Evolutionary conservation across 202 grass and related monocot species (phyloP).

Genomic region (Schoenoplectus triqueter): DNA sequence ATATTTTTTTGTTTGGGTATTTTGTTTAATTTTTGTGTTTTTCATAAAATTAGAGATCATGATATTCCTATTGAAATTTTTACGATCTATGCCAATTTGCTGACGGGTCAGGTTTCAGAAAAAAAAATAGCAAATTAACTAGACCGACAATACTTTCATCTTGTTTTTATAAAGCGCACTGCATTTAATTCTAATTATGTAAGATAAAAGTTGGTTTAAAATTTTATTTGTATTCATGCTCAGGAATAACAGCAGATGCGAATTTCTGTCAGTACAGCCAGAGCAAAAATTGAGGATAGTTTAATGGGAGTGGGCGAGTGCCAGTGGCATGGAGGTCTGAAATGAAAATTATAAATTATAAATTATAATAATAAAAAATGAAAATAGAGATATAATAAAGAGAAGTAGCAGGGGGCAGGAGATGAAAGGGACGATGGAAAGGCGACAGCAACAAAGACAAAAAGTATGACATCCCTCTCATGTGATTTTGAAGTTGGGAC

Average conservation of each 20-base stretch:
- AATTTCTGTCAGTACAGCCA: conserved; percentile 10
- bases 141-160: too few relatives aligned
- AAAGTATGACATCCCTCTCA: conserved; percentile 28
- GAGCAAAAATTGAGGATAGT: neutral
- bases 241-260: neutral
- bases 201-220: neutral
- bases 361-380: too few relatives aligned
- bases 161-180: too few relatives aligned
- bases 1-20: too few relatives aligned
- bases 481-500: conserved; percentile 12
- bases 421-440: neutral
- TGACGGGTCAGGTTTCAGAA: too few relatives aligned
- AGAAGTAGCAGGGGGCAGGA: neutral
- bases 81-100: too few relatives aligned
- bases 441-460: conserved; percentile 35
- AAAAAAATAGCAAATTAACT: too few relatives aligned
- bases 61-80: too few relatives aligned
- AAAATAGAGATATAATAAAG: neutral
- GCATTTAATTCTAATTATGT: neutral
- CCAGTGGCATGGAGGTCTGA: neutral
- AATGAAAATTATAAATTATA: neutral
- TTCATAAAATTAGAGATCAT: too few relatives aligned
- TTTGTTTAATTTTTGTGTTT: too few relatives aligned
- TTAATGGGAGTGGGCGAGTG: neutral
- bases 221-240: conserved; percentile 3